These are phyloP conservation scores for Lyophyllum atratum DNA, from an alignment of 768 basidiomycete species.

Conservation along the genomic window DNA sequence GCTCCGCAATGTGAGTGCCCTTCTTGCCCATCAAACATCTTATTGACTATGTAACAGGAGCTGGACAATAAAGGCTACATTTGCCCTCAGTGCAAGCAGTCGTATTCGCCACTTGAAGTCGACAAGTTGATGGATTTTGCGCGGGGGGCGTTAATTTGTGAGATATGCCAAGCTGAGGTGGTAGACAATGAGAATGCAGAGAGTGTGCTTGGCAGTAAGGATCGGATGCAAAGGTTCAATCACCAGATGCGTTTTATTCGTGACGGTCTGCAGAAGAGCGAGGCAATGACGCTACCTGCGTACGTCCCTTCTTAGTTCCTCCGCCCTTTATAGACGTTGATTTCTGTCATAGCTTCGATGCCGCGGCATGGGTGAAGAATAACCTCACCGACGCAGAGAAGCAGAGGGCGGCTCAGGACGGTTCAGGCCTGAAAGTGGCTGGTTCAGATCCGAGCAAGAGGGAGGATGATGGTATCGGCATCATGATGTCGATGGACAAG, in stretches of 20 bases:
- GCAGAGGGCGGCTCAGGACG: constrained; percentile 51
- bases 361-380: constrained; percentile 77
- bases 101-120: constrained; percentile 84
- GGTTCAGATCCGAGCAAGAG: constrained; percentile 62
- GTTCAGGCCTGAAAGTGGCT: constrained; percentile 69
- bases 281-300: constrained; percentile 84
- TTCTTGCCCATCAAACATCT: neutral
- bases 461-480: constrained; percentile 77
- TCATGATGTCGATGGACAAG: constrained; percentile 90
- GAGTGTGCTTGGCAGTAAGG: constrained; percentile 82
- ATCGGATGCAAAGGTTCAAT: constrained; percentile 95
- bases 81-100: constrained; percentile 84
- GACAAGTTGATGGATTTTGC: constrained; percentile 78
- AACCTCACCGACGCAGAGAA: constrained; percentile 67
- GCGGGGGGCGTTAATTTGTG: constrained; percentile 74
- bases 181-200: constrained; percentile 92
- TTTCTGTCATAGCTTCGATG: constrained; percentile 64
- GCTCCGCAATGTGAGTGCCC: constrained; percentile 73
- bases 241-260: constrained; percentile 85
- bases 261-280: constrained; percentile 87
- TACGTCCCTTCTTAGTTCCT: constrained; percentile 37
- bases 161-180: constrained; percentile 84
- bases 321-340: constrained; percentile 3
- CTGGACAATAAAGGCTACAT: constrained; percentile 98
- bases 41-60: constrained; percentile 55